phyloP scores from a whole-genome alignment of 2,329 filamentous ascomycete genomes.

The Fusarium brachygibbosum region DNA sequence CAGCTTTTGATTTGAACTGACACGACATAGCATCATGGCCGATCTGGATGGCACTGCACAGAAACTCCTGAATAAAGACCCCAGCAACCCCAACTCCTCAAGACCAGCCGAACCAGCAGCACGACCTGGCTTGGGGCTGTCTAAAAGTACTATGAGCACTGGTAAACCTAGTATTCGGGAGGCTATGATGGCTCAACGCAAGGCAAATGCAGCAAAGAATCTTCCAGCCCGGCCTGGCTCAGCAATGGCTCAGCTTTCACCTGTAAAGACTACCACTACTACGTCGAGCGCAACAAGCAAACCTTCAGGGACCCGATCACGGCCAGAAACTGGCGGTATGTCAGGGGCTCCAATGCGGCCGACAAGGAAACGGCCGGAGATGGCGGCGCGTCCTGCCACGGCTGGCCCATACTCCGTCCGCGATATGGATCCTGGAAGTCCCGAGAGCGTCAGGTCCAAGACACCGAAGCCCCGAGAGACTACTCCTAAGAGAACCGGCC shows the following conservation, averaged over 20 bases:
- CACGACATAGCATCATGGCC: conserved; percentile 75
- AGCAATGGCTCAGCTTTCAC: conserved; percentile 73
- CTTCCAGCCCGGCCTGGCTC: conserved; percentile 71
- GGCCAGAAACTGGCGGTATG: conserved; percentile 68
- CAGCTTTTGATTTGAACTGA: conserved; percentile 41
- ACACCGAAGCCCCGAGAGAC: conserved; percentile 65
- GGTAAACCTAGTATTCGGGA: conserved; percentile 81
- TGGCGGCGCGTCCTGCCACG: conserved; percentile 71
- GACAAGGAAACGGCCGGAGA: conserved; percentile 69
- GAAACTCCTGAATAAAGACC: conserved; percentile 83
- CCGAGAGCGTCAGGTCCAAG: conserved; percentile 62
- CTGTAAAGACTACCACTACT: conserved; percentile 58
- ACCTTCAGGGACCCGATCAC: conserved; percentile 56
- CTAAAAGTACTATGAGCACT: conserved; percentile 71
- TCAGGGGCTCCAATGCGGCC: conserved; percentile 75
- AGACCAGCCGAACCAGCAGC: conserved; percentile 63
- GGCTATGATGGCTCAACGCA: conserved; percentile 86
- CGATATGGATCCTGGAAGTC: conserved; percentile 61
- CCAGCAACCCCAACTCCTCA: conserved; percentile 81
- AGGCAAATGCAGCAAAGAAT: conserved; percentile 64
- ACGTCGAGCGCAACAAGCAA: conserved; percentile 52
- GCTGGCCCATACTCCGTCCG: conserved; percentile 75
- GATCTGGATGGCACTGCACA: conserved; percentile 83
- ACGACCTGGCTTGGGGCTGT: conserved; percentile 71
- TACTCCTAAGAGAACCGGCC: conserved; percentile 66